These are phyloP conservation scores for Plasmodium vivax DNA, from an alignment of 169 alveolate species.

Conservation along the genomic window DNA sequence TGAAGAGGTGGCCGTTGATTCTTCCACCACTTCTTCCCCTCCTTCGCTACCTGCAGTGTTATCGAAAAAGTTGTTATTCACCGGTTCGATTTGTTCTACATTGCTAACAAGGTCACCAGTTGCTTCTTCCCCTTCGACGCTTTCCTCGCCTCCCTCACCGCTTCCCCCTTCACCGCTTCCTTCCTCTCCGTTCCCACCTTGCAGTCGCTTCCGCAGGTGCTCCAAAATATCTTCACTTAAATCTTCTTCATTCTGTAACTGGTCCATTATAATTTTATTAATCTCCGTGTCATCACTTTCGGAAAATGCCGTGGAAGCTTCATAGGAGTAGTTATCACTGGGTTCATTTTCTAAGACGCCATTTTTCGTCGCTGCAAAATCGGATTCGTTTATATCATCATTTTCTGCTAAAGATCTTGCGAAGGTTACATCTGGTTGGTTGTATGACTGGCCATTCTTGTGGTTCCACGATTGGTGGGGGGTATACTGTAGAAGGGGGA, in stretches of 20 bases:
- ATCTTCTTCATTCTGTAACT: background rate
- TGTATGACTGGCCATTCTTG: background rate
- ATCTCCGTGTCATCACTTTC: background rate
- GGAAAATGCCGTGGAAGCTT: background rate
- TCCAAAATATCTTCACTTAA: background rate
- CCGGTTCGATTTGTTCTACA: background rate
- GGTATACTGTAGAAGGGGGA: background rate
- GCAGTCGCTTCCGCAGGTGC: background rate
- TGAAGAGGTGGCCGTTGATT: background rate
- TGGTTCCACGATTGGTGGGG: constrained; percentile 4
- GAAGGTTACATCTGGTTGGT: background rate
- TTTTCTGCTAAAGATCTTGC: constrained; percentile 10
- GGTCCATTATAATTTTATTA: background rate
- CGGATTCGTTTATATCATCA: background rate
- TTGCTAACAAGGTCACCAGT: background rate
- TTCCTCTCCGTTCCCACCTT: background rate
- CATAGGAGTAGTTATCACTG: background rate
- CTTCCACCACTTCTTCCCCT: background rate
- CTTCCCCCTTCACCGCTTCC: background rate
- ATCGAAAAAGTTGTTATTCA: background rate
- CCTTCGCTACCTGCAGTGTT: background rate
- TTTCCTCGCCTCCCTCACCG: background rate
- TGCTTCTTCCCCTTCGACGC: background rate
- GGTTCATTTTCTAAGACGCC: background rate
- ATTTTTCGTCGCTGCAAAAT: background rate